A percentile compares a stretch with the other conserved stretches of the same genome.
These are phyloP conservation scores for Plectranthus barbatus DNA, from an alignment of 257 asterid genomes.

Conservation along the genomic window DNA sequence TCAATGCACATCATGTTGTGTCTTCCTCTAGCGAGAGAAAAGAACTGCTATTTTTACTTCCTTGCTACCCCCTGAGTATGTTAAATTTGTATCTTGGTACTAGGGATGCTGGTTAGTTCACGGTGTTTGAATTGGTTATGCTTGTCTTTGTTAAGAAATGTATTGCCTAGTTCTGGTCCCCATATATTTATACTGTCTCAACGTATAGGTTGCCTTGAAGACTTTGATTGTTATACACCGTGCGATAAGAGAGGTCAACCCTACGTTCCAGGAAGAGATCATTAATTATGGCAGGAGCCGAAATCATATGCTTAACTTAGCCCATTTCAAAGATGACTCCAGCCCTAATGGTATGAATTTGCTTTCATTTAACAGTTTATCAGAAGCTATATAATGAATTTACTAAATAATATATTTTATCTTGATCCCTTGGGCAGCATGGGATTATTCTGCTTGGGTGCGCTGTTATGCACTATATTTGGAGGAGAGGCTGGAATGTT, in stretches of 20 bases:
- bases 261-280: slow-evolving; percentile 92
- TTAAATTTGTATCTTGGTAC: neutral
- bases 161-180: slow-evolving; percentile 2
- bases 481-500: slow-evolving; percentile 98
- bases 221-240: slow-evolving; percentile 92
- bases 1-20: no score
- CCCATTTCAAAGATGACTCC: slow-evolving; percentile 95
- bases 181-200: neutral
- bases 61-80: neutral
- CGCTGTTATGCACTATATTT: slow-evolving; percentile 78
- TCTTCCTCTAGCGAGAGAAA: neutral
- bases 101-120: neutral
- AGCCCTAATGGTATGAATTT: slow-evolving; percentile 71
- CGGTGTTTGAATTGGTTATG: neutral
- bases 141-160: neutral
- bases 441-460: slow-evolving; percentile 99
- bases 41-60: neutral
- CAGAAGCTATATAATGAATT: neutral
- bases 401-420: slow-evolving; percentile 4
- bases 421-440: slow-evolving; percentile 46
- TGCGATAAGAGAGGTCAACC: slow-evolving; percentile 93
- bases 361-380: neutral
- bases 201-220: slow-evolving; percentile 84
- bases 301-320: slow-evolving; percentile 80
- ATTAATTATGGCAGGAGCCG: slow-evolving; percentile 77